Evolutionary conservation across 192 early-diverging fungal genomes (phyloP).

Genomic region (Pilobolus umbonatus): DNA sequence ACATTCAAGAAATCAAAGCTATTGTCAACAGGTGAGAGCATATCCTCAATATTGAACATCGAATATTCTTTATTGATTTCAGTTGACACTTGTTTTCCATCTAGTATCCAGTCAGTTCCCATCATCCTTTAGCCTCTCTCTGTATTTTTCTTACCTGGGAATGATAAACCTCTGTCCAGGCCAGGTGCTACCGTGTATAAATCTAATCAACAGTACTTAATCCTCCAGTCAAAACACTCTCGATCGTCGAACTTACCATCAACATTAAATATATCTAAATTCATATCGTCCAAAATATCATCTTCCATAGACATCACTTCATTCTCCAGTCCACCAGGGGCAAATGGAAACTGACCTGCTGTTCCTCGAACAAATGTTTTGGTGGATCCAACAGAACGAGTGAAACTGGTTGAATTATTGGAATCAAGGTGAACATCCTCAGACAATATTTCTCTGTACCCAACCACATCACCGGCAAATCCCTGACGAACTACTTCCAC

Average conservation of each 20-base stretch:
- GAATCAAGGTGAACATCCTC: constrained; percentile 32
- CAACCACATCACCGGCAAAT: constrained; percentile 44
- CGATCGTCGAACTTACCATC: constrained; percentile 1
- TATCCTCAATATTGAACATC: constrained; percentile 30
- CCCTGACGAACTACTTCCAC: constrained; percentile 50
- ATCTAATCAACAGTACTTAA: not conserved
- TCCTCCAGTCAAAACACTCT: not conserved
- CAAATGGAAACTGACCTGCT: constrained; percentile 68
- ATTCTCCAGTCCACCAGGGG: constrained; percentile 64
- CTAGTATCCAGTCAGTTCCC: not conserved
- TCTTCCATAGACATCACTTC: constrained; percentile 34
- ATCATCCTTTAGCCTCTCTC: not conserved
- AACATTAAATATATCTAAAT: constrained; percentile 24
- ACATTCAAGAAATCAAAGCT: constrained; percentile 23
- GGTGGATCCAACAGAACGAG: constrained; percentile 47
- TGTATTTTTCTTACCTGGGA: constrained; percentile 34
- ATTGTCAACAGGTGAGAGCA: constrained; percentile 17
- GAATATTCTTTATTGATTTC: not conserved
- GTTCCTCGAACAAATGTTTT: constrained; percentile 70
- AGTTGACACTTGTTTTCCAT: not conserved
- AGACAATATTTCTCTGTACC: constrained; percentile 37
- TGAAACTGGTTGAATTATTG: constrained; percentile 71
- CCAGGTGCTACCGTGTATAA: constrained; percentile 60
- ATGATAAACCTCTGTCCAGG: constrained; percentile 60
- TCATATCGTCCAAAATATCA: constrained; percentile 23